A percentile compares a stretch with the other conserved stretches of the same genome.
Evolutionary conservation across 2,329 filamentous ascomycete genomes (phyloP).

Genomic region (Rosellinia necatrix): DNA sequence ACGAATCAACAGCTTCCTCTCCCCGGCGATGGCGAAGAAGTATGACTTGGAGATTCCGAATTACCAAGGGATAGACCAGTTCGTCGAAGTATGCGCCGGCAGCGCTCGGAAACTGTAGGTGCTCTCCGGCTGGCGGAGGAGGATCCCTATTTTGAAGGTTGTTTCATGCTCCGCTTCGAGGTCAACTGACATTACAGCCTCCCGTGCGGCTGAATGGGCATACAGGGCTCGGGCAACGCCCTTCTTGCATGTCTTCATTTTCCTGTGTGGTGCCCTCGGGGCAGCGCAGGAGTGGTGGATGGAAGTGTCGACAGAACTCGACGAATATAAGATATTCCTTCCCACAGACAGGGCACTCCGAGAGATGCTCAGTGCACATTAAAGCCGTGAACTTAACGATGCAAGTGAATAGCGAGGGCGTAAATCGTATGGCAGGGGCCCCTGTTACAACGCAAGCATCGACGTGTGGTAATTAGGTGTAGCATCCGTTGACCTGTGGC

Average conservation of each 20-base stretch:
- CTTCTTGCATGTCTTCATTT: constrained; percentile 54
- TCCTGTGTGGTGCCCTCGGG: constrained; percentile 48
- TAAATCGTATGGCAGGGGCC: constrained; percentile 27
- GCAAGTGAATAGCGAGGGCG: constrained; percentile 21
- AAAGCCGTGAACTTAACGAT: constrained; percentile 43
- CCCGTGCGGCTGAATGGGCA: constrained; percentile 63
- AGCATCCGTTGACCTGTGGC: constrained; percentile 36
- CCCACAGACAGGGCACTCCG: constrained; percentile 63
- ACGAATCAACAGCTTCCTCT: constrained; percentile 69
- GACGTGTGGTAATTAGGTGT: constrained; percentile 32
- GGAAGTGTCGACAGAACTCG: constrained; percentile 58
- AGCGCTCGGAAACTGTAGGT: constrained; percentile 57
- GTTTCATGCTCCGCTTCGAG: constrained; percentile 1
- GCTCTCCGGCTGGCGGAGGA: neutral
- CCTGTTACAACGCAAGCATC: constrained; percentile 33
- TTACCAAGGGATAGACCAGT: constrained; percentile 86
- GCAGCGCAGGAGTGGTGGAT: constrained; percentile 54
- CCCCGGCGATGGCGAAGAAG: constrained; percentile 76
- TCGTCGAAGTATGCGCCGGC: constrained; percentile 71
- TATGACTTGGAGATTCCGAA: constrained; percentile 82
- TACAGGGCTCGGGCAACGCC: constrained; percentile 61
- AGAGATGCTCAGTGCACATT: constrained; percentile 64
- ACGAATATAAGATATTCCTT: constrained; percentile 64
- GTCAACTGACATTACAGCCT: constrained; percentile 60
- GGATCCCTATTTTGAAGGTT: neutral